Base-by-base conservation (phyloP, 2,329 filamentous ascomycete genomes). In the Colletotrichum godetiae region DNA sequence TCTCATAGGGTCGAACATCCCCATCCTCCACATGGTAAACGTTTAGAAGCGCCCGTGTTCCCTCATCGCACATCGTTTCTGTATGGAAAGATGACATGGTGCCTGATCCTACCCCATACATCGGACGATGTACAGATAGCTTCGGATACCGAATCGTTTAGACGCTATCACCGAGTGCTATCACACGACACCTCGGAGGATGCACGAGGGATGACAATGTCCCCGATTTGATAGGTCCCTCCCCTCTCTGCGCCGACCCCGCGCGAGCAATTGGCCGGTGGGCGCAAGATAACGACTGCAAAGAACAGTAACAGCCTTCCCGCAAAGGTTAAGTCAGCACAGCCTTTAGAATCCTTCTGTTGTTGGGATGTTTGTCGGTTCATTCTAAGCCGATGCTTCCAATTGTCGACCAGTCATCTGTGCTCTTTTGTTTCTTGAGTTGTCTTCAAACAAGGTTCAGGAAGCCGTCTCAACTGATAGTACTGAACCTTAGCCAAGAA, bases 151-250 rank as follows among this genome's bases (percentile, higher is more conserved):
- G 10, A 52, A 19, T 24, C 7, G 6, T 31, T 6, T 10, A 12
- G 55, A 24, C 22, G n/a, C 35, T 60, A 55, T 60, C 60, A 22
- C 55, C 58, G 24, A 52, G 35, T 19, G 31, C 56, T 35, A 56
- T 61, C 60, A 70, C 67, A 60, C 42, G 70, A 49, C 42, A 49
- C 66, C 66, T 13, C 5, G 19, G 42, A 33, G 6, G 22, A 31
- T 29, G 27, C 35, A 69, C 10, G 19, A 62, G 37, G 42, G 66
- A 61, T 65, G 56, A 60, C 67, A 70, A 73, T 31, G 60, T 29
- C 67, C 11, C 12, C 55, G 12, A 33, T 35, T 6, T 65, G 67
- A 73, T 73, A 65, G 60, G 70, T 60, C n/a, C 13, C 24, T 24
- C 15, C 11, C 27, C 33, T 49, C 35, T 24, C 42, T 33, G 53